Evolutionary conservation across 1,284 basidiomycete genomes (phyloP).

Genomic region (Trichosporon sp.): DNA sequence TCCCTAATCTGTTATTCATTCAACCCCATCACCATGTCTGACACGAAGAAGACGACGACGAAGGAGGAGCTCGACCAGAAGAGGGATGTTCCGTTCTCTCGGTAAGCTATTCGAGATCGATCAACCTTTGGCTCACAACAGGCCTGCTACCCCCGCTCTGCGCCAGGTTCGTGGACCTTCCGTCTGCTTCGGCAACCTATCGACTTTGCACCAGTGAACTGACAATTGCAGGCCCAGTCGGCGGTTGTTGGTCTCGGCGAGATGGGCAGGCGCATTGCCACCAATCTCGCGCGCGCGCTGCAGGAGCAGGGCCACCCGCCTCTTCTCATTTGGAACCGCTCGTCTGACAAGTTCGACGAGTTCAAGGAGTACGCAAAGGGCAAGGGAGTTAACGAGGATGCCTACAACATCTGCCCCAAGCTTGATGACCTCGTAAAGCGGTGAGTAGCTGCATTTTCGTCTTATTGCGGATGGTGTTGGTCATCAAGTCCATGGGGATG

Average conservation of each 20-base stretch:
- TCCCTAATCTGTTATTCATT: neutral
- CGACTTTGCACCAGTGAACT: neutral
- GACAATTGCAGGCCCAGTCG: slow-evolving; percentile 36
- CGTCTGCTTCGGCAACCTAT: slow-evolving; percentile 8
- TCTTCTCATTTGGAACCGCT: slow-evolving; percentile 55
- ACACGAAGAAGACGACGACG: neutral
- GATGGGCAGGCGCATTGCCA: slow-evolving; percentile 56
- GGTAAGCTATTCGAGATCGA: slow-evolving; percentile 33
- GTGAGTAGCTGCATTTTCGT: slow-evolving; percentile 35
- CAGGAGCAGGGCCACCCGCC: slow-evolving; percentile 42
- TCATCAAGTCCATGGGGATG: neutral
- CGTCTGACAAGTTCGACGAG: slow-evolving; percentile 40
- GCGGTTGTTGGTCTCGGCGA: slow-evolving; percentile 57
- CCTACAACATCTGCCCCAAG: slow-evolving; percentile 46
- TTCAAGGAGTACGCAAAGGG: slow-evolving; percentile 48
- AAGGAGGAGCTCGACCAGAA: neutral
- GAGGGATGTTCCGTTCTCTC: slow-evolving; percentile 48
- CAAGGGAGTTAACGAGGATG: slow-evolving; percentile 38
- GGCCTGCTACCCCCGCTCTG: slow-evolving; percentile 46
- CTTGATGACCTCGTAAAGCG: slow-evolving; percentile 50
- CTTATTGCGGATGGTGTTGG: neutral
- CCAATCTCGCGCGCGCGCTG: slow-evolving; percentile 51
- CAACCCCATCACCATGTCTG: slow-evolving; percentile 16
- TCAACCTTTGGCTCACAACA: slow-evolving; percentile 21
- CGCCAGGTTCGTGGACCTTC: slow-evolving; percentile 6